Evolutionary conservation across 169 alveolate genomes (phyloP).

Genomic region (Pseudocohnilembus persalinus): DNA sequence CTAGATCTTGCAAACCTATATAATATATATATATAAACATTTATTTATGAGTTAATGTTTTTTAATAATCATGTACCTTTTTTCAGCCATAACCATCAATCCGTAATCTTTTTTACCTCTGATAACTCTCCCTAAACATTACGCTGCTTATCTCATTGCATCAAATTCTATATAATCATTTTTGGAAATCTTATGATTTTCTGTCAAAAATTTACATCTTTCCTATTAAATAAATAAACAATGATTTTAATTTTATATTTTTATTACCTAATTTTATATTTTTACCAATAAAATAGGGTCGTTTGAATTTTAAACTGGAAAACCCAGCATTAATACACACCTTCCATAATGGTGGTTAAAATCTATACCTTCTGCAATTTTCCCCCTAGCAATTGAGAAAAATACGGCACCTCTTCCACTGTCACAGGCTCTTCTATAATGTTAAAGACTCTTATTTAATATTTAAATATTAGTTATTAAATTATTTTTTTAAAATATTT

Average conservation of each 20-base stretch:
- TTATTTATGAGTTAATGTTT: background rate
- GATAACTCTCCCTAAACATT: slow-evolving; percentile 97
- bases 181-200: slow-evolving; percentile 92
- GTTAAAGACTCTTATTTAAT: slow-evolving; percentile 34
- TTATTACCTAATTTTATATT: slow-evolving; percentile 88
- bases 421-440: slow-evolving; percentile 95
- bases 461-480: background rate
- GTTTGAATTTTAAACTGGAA: slow-evolving; percentile 96
- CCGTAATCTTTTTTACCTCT: slow-evolving; percentile 94
- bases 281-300: slow-evolving; percentile 76
- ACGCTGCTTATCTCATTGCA: slow-evolving; percentile 98
- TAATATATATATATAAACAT: background rate
- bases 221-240: background rate
- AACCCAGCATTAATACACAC: slow-evolving; percentile 96
- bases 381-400: slow-evolving; percentile 96
- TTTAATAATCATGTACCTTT: slow-evolving; percentile 56
- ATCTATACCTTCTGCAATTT: slow-evolving; percentile 99
- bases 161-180: slow-evolving; percentile 97
- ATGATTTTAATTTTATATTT: slow-evolving; percentile 40
- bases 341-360: slow-evolving; percentile 98
- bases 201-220: slow-evolving; percentile 56
- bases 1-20: slow-evolving; percentile 16
- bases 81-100: slow-evolving; percentile 93
- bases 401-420: slow-evolving; percentile 98
- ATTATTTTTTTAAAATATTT: background rate